Conservation (phyloP, 371 early-diverging fungal genomes). For the Rhizopus microsporus region DNA sequence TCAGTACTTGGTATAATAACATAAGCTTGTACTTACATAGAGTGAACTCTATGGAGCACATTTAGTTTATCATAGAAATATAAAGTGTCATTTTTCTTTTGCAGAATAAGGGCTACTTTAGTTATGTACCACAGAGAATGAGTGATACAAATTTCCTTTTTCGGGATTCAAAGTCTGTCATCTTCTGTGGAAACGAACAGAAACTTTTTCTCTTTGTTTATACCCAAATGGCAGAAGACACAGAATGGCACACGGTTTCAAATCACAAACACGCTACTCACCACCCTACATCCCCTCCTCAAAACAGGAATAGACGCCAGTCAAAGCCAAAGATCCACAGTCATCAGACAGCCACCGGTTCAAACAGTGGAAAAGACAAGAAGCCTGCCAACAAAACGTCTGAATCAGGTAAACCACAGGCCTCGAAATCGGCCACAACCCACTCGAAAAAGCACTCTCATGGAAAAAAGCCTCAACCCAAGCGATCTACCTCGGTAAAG, state of each 20-base stretch:
- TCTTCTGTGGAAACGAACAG: background rate
- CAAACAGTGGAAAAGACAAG: background rate
- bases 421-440: too few relatives aligned
- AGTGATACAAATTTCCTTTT: too few relatives aligned
- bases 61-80: too few relatives aligned
- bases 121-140: too few relatives aligned
- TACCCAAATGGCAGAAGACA: constrained; percentile 25
- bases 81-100: too few relatives aligned
- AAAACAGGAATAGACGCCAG: constrained; percentile 5
- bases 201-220: background rate
- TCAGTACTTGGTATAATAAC: too few relatives aligned
- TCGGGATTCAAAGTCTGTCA: too few relatives aligned
- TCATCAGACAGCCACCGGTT: background rate
- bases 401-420: too few relatives aligned
- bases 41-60: too few relatives aligned
- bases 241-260: constrained; percentile 37
- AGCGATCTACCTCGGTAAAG: constrained; percentile 1
- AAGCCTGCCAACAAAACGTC: background rate
- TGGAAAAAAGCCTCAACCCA: background rate
- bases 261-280: constrained; percentile 8
- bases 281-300: background rate
- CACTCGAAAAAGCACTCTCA: too few relatives aligned
- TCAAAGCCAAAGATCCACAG: constrained; percentile 9
- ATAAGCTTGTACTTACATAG: too few relatives aligned
- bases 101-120: too few relatives aligned